phyloP scores from a whole-genome alignment of 345 rosid species.

The Salix suchowensis region DNA sequence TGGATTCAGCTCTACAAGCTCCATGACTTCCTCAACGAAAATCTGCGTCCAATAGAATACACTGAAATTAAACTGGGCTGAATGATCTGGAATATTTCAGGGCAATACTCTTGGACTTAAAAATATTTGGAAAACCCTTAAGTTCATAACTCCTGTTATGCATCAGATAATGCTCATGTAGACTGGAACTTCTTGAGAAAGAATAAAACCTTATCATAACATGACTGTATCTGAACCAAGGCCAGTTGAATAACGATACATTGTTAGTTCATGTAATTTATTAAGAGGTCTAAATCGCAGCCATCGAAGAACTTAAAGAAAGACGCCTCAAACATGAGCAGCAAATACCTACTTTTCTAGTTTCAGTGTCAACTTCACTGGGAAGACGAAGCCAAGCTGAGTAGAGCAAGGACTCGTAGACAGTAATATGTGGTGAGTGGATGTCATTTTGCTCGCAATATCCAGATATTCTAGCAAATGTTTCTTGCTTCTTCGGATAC shows the following conservation, averaged over 20 bases:
- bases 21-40: slow-evolving; percentile 75
- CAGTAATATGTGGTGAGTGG: slow-evolving; percentile 74
- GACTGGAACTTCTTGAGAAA: too few relatives aligned
- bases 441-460: slow-evolving; percentile 77
- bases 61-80: not conserved
- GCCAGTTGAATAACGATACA: too few relatives aligned
- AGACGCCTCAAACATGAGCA: not conserved
- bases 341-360: slow-evolving; percentile 43
- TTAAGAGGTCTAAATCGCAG: too few relatives aligned
- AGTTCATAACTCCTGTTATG: too few relatives aligned
- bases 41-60: slow-evolving; percentile 4
- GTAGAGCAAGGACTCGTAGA: slow-evolving; percentile 64
- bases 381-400: slow-evolving; percentile 77
- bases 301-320: not conserved
- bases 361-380: slow-evolving; percentile 35
- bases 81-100: too few relatives aligned
- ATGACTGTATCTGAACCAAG: too few relatives aligned
- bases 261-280: too few relatives aligned
- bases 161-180: too few relatives aligned
- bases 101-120: too few relatives aligned
- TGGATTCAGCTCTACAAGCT: slow-evolving; percentile 66
- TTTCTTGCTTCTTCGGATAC: slow-evolving; percentile 68
- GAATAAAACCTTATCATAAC: too few relatives aligned
- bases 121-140: not conserved
- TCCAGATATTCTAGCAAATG: slow-evolving; percentile 76